Evolutionary conservation across 148 eudicot species (phyloP).

Genomic region (Rhododendron henanense): DNA sequence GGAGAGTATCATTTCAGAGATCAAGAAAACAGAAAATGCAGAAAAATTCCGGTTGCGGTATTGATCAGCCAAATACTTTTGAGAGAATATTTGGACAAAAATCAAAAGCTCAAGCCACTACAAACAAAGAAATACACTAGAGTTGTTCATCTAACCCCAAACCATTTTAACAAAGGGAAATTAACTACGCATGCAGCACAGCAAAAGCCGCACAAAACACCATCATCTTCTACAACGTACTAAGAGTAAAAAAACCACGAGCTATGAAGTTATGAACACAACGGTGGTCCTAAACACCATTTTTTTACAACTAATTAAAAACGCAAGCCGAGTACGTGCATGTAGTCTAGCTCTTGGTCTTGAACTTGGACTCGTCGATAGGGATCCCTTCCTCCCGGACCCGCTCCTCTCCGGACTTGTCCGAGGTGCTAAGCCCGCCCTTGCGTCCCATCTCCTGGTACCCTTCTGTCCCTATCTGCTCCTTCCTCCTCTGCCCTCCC

Average conservation of each 20-base stretch:
- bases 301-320: neutral
- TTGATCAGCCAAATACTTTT: no score
- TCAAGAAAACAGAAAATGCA: no score
- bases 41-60: no score
- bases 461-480: slow-evolving; percentile 18
- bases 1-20: no score
- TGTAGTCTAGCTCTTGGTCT: neutral
- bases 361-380: slow-evolving; percentile 25
- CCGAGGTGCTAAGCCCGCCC: slow-evolving; percentile 28
- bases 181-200: no score
- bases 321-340: neutral
- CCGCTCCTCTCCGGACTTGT: slow-evolving; percentile 14
- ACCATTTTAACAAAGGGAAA: neutral
- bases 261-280: neutral
- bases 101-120: no score
- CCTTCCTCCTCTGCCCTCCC: slow-evolving; percentile 45
- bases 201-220: no score
- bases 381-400: slow-evolving; percentile 17
- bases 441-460: slow-evolving; percentile 34
- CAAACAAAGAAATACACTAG: neutral
- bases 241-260: neutral
- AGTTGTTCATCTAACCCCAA: neutral
- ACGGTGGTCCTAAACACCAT: neutral
- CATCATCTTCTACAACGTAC: neutral
- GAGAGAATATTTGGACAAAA: no score